These are phyloP conservation scores for Maudiozyma humilis DNA, from an alignment of 1,139 yeast species.

Conservation along the genomic window DNA sequence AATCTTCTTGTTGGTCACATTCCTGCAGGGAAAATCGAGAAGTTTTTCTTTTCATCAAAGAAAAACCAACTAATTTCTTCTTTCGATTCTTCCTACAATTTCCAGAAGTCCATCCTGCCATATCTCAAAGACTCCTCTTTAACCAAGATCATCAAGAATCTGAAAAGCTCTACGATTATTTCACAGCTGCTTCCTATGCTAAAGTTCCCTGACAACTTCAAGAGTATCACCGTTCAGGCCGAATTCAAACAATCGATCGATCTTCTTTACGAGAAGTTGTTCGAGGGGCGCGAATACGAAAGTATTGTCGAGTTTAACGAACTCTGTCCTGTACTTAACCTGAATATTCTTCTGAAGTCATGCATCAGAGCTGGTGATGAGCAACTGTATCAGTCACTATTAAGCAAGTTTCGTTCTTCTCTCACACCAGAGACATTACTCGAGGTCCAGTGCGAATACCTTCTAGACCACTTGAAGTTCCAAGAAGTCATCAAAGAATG, in stretches of 20 bases:
- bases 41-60: constrained; percentile 4
- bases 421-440: constrained; percentile 11
- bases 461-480: constrained; percentile 17
- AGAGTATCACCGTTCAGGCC: constrained; percentile 24
- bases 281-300: constrained; percentile 14
- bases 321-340: constrained; percentile 21
- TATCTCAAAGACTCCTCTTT: constrained; percentile 20
- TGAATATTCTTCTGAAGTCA: constrained; percentile 22
- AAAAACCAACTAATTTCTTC: background rate
- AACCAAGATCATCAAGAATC: constrained; percentile 9
- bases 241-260: constrained; percentile 22
- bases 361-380: constrained; percentile 23
- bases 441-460: constrained; percentile 22
- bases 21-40: constrained; percentile 12
- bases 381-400: constrained; percentile 14
- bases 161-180: constrained; percentile 4
- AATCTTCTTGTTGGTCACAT: constrained; percentile 19
- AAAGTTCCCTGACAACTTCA: constrained; percentile 25
- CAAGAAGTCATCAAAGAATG: constrained; percentile 21
- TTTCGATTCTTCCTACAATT: constrained; percentile 4
- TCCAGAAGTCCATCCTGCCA: constrained; percentile 15
- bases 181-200: constrained; percentile 15
- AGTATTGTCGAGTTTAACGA: constrained; percentile 20
- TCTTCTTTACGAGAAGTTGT: constrained; percentile 20
- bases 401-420: constrained; percentile 15